Percentiles rank a stretch among this genome's conserved stretches.
These are phyloP conservation scores for Syncephalastrum monosporum DNA, from an alignment of 371 early-diverging fungal species.

Conservation along the genomic window DNA sequence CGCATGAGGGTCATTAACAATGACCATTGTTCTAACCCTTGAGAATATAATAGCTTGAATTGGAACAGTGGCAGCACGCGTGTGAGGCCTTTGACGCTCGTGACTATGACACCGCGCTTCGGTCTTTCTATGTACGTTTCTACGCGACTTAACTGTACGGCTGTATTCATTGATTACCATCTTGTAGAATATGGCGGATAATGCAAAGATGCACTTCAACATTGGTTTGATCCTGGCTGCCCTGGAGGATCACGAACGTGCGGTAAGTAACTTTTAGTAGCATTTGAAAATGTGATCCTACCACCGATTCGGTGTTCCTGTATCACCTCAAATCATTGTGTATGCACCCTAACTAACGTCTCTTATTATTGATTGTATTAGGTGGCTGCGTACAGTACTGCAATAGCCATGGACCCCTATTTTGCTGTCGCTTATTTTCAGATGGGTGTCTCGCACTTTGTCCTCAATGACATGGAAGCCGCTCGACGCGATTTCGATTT, in stretches of 20 bases:
- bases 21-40: background rate
- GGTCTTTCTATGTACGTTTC: slow-evolving; percentile 37
- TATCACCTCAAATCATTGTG: too few relatives aligned
- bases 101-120: slow-evolving; percentile 37
- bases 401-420: slow-evolving; percentile 81
- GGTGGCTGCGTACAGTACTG: slow-evolving; percentile 73
- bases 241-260: slow-evolving; percentile 73
- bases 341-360: too few relatives aligned
- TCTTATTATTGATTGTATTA: slow-evolving; percentile 20
- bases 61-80: slow-evolving; percentile 47
- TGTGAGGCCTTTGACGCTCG: slow-evolving; percentile 40
- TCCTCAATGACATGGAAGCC: slow-evolving; percentile 51
- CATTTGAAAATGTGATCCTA: too few relatives aligned
- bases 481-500: slow-evolving; percentile 75
- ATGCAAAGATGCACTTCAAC: slow-evolving; percentile 93
- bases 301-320: too few relatives aligned
- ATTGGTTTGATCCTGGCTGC: slow-evolving; percentile 82
- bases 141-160: background rate
- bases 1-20: background rate
- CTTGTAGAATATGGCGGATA: slow-evolving; percentile 80
- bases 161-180: background rate
- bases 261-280: slow-evolving; percentile 58
- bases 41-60: slow-evolving; percentile 29
- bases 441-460: slow-evolving; percentile 82
- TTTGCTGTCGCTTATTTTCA: slow-evolving; percentile 91